Evolutionary conservation across 805 yeast species (phyloP), one percentile per base, ranked within the genome.

Genomic region (Ogataea trehalophila): DNA sequence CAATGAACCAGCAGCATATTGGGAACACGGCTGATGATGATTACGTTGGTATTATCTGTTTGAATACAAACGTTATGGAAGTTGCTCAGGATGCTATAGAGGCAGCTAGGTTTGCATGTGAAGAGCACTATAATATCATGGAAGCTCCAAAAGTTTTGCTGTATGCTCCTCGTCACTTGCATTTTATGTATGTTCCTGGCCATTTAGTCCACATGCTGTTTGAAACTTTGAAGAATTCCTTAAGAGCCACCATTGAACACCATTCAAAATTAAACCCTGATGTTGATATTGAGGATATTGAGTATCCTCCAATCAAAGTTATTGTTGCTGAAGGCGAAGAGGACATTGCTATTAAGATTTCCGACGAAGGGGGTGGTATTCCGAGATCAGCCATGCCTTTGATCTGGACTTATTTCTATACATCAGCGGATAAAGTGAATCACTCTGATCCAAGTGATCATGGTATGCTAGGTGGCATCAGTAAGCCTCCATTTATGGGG

Each of bases 321-420:
- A 86, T 90, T 44, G 90, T 89, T 29, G 87, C 91, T 11, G 87
- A 88, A 61, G 97, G 97, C 15, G 79, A 81, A 41, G 96, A 89
- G 62, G 97, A 90, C 59, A 88, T 90, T 56, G 89, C 96, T 9
- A 84, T 89, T 57, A 90, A 90, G 65, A 83, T 89, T 52, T 83
- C 91, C 29, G 97, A 89, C 63, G 96, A 89, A 68, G 97, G 97
- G 35, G 97, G 96, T 31, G 97, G 96, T 20, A 88, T 90, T 50
- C 87, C 96, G 2, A 74, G 96, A 50, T 76, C 87, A 51, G 91
- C 86, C 46, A 78, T 87, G 15, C 94, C 95, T 4, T 72, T 86
- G 53, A 86, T 89, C 39, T 90, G 96, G 96, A 87, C 96, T 0
- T 89, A 89, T 64, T 75, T 90, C 65, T 89, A 89, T 68, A 90